These are phyloP conservation scores for Immersiporthe knoxdaviesiana DNA, from an alignment of 2,329 filamentous ascomycete genomes.

Conservation along the genomic window DNA sequence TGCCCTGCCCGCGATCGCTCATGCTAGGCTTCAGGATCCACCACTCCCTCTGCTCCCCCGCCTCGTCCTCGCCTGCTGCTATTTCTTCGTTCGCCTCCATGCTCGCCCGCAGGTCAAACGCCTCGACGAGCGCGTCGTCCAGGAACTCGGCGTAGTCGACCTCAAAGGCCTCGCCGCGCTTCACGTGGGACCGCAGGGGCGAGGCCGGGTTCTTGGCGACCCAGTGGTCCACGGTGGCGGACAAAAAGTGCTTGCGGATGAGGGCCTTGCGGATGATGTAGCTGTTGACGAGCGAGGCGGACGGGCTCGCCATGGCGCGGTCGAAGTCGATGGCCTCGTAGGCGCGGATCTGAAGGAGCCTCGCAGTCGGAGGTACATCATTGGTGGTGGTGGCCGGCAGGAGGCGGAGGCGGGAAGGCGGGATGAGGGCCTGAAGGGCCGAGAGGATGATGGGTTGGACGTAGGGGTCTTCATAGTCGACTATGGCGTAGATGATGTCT, in stretches of 20 bases:
- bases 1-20: constrained; percentile 95
- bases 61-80: constrained; percentile 18
- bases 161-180: constrained; percentile 83
- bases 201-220: constrained; percentile 78
- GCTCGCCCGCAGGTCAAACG: constrained; percentile 82
- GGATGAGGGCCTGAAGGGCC: constrained; percentile 68
- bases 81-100: constrained; percentile 67
- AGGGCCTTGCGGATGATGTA: constrained; percentile 96
- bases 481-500: constrained; percentile 65
- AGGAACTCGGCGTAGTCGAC: constrained; percentile 96
- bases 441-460: constrained; percentile 82
- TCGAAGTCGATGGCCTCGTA: constrained; percentile 92
- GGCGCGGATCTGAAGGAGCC: constrained; percentile 76
- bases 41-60: constrained; percentile 68
- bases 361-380: constrained; percentile 42
- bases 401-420: constrained; percentile 56
- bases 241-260: constrained; percentile 94
- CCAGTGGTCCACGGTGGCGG: constrained; percentile 83
- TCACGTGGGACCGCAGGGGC: constrained; percentile 70
- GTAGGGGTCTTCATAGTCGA: constrained; percentile 87
- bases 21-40: constrained; percentile 99
- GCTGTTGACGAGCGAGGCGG: constrained; percentile 74
- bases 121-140: constrained; percentile 88
- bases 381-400: constrained; percentile 47
- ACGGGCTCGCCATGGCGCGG: constrained; percentile 64